A percentile compares a stretch with the other conserved stretches of the same genome.
Conservation (phyloP, 2,329 filamentous ascomycete species). For the Colletotrichum paranaense region DNA sequence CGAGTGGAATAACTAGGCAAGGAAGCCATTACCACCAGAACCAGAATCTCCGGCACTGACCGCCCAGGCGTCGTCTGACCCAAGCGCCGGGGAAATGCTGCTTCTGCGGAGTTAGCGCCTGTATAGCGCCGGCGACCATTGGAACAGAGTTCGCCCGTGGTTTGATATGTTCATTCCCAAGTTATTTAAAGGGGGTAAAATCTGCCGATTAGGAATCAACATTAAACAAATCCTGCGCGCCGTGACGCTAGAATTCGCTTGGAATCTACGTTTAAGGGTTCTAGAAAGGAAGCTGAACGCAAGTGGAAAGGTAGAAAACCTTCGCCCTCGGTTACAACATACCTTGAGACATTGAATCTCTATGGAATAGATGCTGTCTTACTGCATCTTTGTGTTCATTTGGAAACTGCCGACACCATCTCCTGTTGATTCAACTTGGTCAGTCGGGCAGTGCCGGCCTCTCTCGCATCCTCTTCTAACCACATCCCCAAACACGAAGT, state of each 20-base stretch:
- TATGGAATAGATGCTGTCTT: background rate
- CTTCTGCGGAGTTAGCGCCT: background rate
- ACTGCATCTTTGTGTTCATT: background rate
- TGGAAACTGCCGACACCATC: background rate
- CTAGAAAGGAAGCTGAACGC: background rate
- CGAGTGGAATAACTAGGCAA: background rate
- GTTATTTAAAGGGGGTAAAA: background rate
- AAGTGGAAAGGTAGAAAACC: background rate
- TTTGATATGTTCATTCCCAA: slow-evolving; percentile 19
- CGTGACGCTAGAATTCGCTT: background rate
- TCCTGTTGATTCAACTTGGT: background rate
- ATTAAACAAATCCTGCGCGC: background rate
- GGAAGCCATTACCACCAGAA: background rate
- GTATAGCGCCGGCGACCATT: background rate
- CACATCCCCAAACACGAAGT: background rate
- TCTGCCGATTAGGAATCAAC: background rate
- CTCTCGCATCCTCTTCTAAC: too few species aligned
- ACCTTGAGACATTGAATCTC: too few species aligned
- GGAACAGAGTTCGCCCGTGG: slow-evolving; percentile 27
- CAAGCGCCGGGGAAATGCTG: background rate
- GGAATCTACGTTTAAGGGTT: background rate
- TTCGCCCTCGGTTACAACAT: background rate
- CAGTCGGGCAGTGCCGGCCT: too few species aligned
- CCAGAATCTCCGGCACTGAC: background rate
- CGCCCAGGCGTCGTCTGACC: background rate